Percentiles rank a stretch among this genome's conserved stretches.
Evolutionary conservation across 768 basidiomycete genomes (phyloP).

Genomic region (Serpula lacrymans): DNA sequence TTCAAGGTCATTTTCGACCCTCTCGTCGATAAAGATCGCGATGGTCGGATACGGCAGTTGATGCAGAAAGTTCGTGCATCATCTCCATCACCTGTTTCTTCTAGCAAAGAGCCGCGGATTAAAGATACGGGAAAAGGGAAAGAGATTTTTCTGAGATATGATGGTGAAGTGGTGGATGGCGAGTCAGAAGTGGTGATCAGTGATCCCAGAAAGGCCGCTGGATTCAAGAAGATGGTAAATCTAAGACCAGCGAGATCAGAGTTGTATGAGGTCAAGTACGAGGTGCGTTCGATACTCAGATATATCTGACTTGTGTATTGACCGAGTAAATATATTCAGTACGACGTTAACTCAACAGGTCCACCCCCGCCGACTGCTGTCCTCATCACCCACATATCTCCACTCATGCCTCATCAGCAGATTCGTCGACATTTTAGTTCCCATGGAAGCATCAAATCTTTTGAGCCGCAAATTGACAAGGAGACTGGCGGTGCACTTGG

Average conservation of each 20-base stretch:
- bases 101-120: conserved; percentile 41
- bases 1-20: conserved; percentile 69
- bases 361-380: conserved; percentile 74
- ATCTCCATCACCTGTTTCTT: conserved; percentile 30
- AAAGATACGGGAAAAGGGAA: conserved; percentile 65
- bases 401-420: conserved; percentile 61
- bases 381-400: conserved; percentile 67
- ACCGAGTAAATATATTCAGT: conserved; percentile 44
- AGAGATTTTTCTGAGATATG: conserved; percentile 49
- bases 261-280: conserved; percentile 49
- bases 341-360: conserved; percentile 69
- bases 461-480: conserved; percentile 78
- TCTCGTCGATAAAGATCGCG: conserved; percentile 43
- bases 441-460: conserved; percentile 59
- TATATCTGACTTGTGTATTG: conserved; percentile 2
- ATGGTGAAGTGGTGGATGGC: conserved; percentile 50
- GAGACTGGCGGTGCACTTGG: conserved; percentile 82
- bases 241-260: conserved; percentile 32
- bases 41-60: conserved; percentile 35
- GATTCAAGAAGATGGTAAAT: conserved; percentile 21
- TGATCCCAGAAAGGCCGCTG: conserved; percentile 56
- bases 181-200: conserved; percentile 37
- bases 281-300: conserved; percentile 40
- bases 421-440: conserved; percentile 63
- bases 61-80: conserved; percentile 39